Evolutionary conservation across 768 basidiomycete species (phyloP).

Genomic region (Crassisporium funariophilum): DNA sequence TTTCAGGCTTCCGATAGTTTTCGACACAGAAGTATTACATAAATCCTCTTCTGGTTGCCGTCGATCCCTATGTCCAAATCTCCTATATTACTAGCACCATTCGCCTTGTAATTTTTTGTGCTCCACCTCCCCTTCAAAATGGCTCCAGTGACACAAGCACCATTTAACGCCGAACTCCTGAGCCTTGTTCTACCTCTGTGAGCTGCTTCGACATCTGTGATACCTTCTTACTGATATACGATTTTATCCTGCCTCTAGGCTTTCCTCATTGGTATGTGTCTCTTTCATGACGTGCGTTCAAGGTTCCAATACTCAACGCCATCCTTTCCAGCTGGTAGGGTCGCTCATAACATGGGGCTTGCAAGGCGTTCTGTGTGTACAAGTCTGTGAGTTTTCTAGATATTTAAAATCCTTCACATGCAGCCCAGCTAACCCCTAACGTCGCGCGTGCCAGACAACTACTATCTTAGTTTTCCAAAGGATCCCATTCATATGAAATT

Average conservation of each 20-base stretch:
- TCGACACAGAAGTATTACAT: background rate
- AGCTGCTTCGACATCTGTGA: slow-evolving; percentile 1
- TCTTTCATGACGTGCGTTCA: background rate
- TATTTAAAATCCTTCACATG: background rate
- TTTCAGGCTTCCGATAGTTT: slow-evolving; percentile 10
- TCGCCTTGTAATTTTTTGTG: slow-evolving; percentile 1
- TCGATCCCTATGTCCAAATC: slow-evolving; percentile 4
- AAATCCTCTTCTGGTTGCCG: slow-evolving; percentile 6
- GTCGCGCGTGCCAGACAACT: slow-evolving; percentile 25
- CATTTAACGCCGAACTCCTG: slow-evolving; percentile 7
- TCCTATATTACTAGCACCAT: slow-evolving; percentile 11
- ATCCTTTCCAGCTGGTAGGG: slow-evolving; percentile 24
- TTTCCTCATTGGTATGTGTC: slow-evolving; percentile 13
- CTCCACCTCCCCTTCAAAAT: slow-evolving; percentile 6
- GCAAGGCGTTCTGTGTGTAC: slow-evolving; percentile 31
- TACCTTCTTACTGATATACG: background rate
- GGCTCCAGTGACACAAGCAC: slow-evolving; percentile 7
- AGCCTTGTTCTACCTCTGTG: slow-evolving; percentile 10
- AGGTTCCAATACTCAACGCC: background rate
- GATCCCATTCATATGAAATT: slow-evolving; percentile 28
- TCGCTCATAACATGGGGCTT: slow-evolving; percentile 30
- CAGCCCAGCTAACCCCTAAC: background rate
- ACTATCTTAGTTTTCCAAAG: slow-evolving; percentile 32
- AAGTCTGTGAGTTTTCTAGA: slow-evolving; percentile 33
- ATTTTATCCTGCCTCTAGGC: slow-evolving; percentile 1